phyloP scores from a whole-genome alignment of 2,329 filamentous ascomycete species.

The Verticillium zaregamsianum region DNA sequence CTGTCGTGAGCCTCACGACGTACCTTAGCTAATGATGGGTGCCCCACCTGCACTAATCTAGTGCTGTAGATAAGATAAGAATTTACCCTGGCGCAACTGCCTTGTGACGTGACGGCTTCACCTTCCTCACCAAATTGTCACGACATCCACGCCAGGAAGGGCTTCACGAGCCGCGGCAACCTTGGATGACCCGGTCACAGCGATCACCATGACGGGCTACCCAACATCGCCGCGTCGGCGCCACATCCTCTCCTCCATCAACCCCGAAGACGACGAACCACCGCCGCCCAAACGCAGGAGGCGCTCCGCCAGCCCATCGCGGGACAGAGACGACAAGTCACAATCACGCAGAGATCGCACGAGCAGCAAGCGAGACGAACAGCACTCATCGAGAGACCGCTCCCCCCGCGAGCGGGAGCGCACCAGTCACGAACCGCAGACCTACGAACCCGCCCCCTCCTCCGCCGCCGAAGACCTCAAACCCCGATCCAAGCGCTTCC shows the following conservation, averaged over 20 bases:
- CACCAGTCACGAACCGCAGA: background rate
- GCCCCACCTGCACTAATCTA: background rate
- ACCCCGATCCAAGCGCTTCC: slow-evolving; percentile 29
- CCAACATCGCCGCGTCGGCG: slow-evolving; percentile 34
- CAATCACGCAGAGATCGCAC: background rate
- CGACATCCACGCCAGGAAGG: background rate
- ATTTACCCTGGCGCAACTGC: background rate
- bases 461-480: slow-evolving; percentile 1
- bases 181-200: background rate
- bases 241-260: slow-evolving; percentile 47
- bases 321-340: background rate
- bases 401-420: background rate
- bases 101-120: background rate
- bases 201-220: slow-evolving; percentile 25
- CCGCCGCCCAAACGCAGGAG: background rate
- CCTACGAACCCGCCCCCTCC: background rate
- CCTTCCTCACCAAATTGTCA: background rate
- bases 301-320: background rate
- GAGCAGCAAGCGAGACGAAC: background rate
- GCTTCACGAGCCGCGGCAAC: background rate
- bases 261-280: slow-evolving; percentile 22
- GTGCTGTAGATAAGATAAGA: background rate
- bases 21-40: background rate
- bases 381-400: background rate
- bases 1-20: background rate